These are phyloP conservation scores for Margaritispora aquatica DNA, from an alignment of 495 filamentous ascomycete species.

Conservation along the genomic window DNA sequence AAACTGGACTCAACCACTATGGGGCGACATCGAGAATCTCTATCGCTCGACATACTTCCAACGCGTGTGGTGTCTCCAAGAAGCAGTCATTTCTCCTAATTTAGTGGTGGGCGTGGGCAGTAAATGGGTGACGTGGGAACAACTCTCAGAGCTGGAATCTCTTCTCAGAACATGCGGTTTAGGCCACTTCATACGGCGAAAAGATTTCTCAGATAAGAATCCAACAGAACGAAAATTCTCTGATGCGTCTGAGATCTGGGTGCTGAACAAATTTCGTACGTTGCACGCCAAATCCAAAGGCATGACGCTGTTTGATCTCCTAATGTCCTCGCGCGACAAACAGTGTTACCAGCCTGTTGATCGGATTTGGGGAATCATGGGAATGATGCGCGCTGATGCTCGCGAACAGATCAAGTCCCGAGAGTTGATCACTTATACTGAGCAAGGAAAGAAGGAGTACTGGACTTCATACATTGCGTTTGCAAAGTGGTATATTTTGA, in stretches of 20 bases:
- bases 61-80: background rate
- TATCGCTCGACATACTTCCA: background rate
- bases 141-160: background rate
- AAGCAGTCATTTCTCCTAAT: background rate
- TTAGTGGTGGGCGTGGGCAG: background rate
- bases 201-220: background rate
- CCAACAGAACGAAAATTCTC: background rate
- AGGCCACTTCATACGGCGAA: background rate
- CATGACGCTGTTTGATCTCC: background rate
- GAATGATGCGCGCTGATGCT: background rate
- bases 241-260: background rate
- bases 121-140: background rate
- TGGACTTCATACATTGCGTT: background rate
- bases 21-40: background rate
- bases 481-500: background rate
- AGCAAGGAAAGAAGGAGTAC: background rate
- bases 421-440: background rate
- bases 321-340: background rate
- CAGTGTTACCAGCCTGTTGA: background rate
- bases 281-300: background rate
- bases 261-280: background rate
- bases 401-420: background rate
- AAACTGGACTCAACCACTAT: background rate
- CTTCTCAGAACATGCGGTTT: background rate
- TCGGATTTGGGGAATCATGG: background rate